Conservation (phyloP, 2,329 filamentous ascomycete genomes). For the Fusarium sp. region DNA sequence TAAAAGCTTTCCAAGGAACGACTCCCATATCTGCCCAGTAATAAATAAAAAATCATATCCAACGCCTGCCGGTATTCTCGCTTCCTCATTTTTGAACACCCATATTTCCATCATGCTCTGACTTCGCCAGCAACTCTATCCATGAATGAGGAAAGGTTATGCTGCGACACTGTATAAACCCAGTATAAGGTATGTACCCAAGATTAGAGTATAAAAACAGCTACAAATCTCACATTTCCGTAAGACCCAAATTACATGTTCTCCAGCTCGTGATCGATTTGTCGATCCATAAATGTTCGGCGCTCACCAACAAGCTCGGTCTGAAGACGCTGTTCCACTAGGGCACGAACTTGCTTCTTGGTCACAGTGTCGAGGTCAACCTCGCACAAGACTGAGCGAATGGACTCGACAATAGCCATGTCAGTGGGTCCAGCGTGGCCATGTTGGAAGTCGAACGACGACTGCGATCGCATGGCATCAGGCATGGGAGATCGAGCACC, state of each 20-base stretch:
- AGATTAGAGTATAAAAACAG: slow-evolving; percentile 34
- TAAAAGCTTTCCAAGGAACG: slow-evolving; percentile 42
- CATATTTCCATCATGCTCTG: slow-evolving; percentile 20
- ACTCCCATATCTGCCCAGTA: slow-evolving; percentile 43
- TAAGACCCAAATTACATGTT: slow-evolving; percentile 75
- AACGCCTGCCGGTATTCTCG: slow-evolving; percentile 42
- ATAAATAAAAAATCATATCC: slow-evolving; percentile 14
- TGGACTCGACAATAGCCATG: slow-evolving; percentile 82
- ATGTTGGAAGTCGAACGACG: slow-evolving; percentile 72
- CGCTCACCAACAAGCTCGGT: slow-evolving; percentile 89
- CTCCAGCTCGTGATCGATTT: slow-evolving; percentile 93
- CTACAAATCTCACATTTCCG: slow-evolving; percentile 7
- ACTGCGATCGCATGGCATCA: slow-evolving; percentile 62
- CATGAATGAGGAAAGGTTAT: slow-evolving; percentile 10
- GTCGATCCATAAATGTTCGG: slow-evolving; percentile 87
- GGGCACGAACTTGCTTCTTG: slow-evolving; percentile 93
- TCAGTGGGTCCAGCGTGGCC: slow-evolving; percentile 79
- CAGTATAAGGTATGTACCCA: slow-evolving; percentile 42
- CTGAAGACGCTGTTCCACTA: slow-evolving; percentile 94
- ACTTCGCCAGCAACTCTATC: slow-evolving; percentile 21
- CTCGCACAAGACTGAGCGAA: slow-evolving; percentile 83
- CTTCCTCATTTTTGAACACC: slow-evolving; percentile 42
- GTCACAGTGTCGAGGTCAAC: slow-evolving; percentile 97
- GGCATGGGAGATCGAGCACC: slow-evolving; percentile 61
- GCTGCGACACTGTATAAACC: slow-evolving; percentile 32